Base-by-base conservation (phyloP, 805 yeast genomes). In the Vanderwaltozyma verrucispora region DNA sequence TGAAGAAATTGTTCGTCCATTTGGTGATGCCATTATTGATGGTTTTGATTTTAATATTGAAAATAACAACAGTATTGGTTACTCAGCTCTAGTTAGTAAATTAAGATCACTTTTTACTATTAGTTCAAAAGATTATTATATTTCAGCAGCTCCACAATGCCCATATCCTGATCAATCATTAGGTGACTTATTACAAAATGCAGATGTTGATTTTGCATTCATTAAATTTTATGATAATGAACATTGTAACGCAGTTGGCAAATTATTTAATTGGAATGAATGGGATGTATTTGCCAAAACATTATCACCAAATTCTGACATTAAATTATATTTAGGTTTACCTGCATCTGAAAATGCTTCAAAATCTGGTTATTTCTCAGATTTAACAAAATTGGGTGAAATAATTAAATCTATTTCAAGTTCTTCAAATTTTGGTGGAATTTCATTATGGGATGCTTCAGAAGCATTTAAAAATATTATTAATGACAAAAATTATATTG, bases 21-120 rank as follows among this genome's bases (percentile, higher is more conserved):
- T 86, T 55, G 94, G 81, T 33, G 74, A 70, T 48, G 67, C 94
- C 1, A 60, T 78, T 18, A 67, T 89, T 32, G 96, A 89, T 61
- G 97, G 97, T 13, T 88, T 86, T 56, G 96, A 89, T 60, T 77
- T 88, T 45, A 96, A 89, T 60, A 75, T 84, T 49, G 96, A 89
- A 59, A 71, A 74, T 55, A 67, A 67, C 41, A 59, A 67, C 40
- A 68, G 71, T 35, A 63, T 66, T 1, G 95, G 95, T 13, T 81
- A 79, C 51, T 71, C 75, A 24, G 72, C 79, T 10, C 58, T 80
- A 35, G 81, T 75, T 13, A 65, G 60, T 31, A 65, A 69, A 48
- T 32, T 64, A 54, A 45, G 94, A 78, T 39, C 67, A 37, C 57
- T 63, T 28, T 75, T 71, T 47, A 75, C 67, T 6, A 61, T 67